Base-by-base conservation (phyloP, 495 filamentous ascomycete species). In the Neurospora sp. region DNA sequence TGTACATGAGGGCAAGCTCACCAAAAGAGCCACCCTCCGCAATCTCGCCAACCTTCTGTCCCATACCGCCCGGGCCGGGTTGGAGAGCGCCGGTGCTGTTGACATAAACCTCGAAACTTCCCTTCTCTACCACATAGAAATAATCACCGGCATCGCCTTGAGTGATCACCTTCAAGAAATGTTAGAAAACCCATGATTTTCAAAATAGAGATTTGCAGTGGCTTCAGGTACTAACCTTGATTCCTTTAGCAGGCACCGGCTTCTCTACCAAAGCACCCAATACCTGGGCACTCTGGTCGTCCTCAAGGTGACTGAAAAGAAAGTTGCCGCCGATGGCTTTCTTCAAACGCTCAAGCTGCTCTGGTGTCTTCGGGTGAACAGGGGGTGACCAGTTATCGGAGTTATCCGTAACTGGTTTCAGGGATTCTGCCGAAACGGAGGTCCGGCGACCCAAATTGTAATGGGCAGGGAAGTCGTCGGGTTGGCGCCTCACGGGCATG, bases 1-100 rank as follows among this genome's bases (percentile, higher is more conserved):
- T 98, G 84, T 99, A 99, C 96, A 99, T 98, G 77, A 99, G 86
- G 31, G 96, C 96, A 70, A 99, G 85, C 83, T 99, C 96, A 75
- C 96, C 96, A 83, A 99, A 99, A n/a, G 93, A 96, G 71, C 94
- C 94, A 38, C 96, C 96, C 4, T 94, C 89, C 44, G 92, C 92
- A 71, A 94, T 95, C 46, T 84, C 88, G 77, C 88, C 88, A n/a
- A 98, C 94, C 76, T 92, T 92, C 72, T 87, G 86, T 39, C 96
- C 96, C 85, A 97, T 88, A 7, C 95, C 96, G 73, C 94, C 89
- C 1, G 89, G 85, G 6, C 96, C 96, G 0, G 94, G 87, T 77
- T 96, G 91, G 73, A 97, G 86, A 8, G 90, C 84, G 71, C 94
- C 94, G n/a, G 87, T 85, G 3, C 85, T 79, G 81, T 98, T 93